Conservation (phyloP, 495 filamentous ascomycete species). For the Mycothermus thermophilus region DNA sequence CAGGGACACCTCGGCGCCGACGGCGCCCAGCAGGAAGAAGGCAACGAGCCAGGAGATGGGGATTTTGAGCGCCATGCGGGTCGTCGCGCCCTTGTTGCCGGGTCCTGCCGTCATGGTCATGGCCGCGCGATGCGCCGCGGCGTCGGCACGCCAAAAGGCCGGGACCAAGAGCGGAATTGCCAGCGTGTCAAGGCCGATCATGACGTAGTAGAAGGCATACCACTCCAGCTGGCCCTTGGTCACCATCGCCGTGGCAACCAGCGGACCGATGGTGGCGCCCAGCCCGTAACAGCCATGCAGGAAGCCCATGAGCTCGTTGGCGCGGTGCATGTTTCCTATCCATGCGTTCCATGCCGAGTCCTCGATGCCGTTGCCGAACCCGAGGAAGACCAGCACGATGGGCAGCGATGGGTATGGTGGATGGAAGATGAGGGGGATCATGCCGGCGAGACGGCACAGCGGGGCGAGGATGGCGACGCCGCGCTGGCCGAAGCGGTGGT, state of each 20-base stretch:
- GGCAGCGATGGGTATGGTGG: slow-evolving; percentile 69
- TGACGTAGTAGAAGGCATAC: slow-evolving; percentile 53
- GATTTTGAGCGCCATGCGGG: slow-evolving; percentile 19
- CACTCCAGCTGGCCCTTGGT: slow-evolving; percentile 43
- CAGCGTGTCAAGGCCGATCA: slow-evolving; percentile 46
- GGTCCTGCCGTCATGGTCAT: slow-evolving; percentile 18
- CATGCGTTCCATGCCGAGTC: slow-evolving; percentile 72
- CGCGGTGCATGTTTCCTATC: slow-evolving; percentile 57
- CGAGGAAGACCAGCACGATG: slow-evolving; percentile 53
- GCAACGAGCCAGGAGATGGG: slow-evolving; percentile 62
- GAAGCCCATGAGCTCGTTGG: slow-evolving; percentile 56
- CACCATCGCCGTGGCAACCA: slow-evolving; percentile 64
- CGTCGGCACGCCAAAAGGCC: slow-evolving; percentile 60
- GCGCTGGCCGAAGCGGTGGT: slow-evolving; percentile 49
- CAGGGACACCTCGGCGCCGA: slow-evolving; percentile 73
- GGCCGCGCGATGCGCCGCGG: slow-evolving; percentile 40
- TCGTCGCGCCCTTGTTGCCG: slow-evolving; percentile 19
- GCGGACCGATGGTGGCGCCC: slow-evolving; percentile 59
- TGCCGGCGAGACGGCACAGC: slow-evolving; percentile 49
- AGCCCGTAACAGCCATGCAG: slow-evolving; percentile 65
- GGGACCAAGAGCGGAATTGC: slow-evolving; percentile 35
- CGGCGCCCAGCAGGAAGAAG: slow-evolving; percentile 64
- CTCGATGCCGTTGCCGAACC: slow-evolving; percentile 57
- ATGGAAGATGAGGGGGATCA: slow-evolving; percentile 51
- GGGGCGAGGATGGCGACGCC: slow-evolving; percentile 60